Evolutionary conservation across 2,329 filamentous ascomycete genomes (phyloP).

Genomic region (Paraphaeosphaeria minitans): DNA sequence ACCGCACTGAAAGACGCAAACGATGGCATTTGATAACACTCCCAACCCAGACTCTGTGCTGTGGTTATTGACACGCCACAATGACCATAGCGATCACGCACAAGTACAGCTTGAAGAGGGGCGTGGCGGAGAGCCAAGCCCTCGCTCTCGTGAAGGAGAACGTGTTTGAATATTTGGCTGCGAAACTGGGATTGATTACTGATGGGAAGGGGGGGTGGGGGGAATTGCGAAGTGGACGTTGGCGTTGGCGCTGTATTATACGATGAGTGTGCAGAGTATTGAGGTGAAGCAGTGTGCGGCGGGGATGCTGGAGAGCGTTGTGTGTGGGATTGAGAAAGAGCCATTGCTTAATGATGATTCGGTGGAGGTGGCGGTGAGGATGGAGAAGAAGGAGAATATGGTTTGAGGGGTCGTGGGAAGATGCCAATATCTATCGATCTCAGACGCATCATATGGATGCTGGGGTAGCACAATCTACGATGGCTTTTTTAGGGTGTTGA

Average conservation of each 20-base stretch:
- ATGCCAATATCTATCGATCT: too few relatives aligned
- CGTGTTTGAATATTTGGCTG: conserved; percentile 48
- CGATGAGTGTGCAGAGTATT: conserved; percentile 39
- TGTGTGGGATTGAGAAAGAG: conserved; percentile 56
- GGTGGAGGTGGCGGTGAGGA: conserved; percentile 6
- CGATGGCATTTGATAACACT: conserved; percentile 8
- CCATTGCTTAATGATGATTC: conserved; percentile 53
- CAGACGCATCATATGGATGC: neutral
- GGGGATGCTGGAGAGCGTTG: conserved; percentile 52
- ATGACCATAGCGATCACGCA: conserved; percentile 53
- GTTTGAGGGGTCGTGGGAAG: neutral
- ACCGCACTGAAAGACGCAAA: conserved; percentile 1
- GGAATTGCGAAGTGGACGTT: conserved; percentile 27
- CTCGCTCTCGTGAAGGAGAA: conserved; percentile 50
- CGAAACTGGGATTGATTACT: conserved; percentile 53
- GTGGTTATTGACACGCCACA: neutral
- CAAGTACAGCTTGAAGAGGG: conserved; percentile 56
- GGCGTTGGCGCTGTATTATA: conserved; percentile 27
- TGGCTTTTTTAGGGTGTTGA: neutral
- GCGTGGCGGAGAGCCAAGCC: conserved; percentile 53
- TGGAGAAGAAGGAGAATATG: neutral
- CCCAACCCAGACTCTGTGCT: neutral
- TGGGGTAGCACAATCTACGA: neutral
- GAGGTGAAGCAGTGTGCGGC: conserved; percentile 48
- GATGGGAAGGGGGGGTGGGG: too few relatives aligned